phyloP scores from a whole-genome alignment of 169 alveolate species.

The Cyclospora cayetanensis region DNA sequence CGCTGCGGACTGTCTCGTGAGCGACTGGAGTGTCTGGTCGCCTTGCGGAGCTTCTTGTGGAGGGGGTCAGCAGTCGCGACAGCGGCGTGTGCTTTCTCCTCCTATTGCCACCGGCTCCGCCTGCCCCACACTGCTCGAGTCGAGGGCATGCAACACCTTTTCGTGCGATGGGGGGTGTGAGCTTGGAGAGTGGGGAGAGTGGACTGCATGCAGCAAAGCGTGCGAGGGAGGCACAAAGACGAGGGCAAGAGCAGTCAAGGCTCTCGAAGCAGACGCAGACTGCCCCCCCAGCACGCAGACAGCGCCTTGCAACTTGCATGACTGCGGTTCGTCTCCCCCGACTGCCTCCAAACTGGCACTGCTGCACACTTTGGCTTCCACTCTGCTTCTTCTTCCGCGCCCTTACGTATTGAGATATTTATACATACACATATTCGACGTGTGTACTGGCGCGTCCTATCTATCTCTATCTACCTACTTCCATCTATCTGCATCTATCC shows the following conservation, averaged over 20 bases:
- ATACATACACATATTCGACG: not conserved
- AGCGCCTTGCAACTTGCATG: slow-evolving; percentile 63
- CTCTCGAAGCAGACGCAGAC: slow-evolving; percentile 26
- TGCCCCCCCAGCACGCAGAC: slow-evolving; percentile 69
- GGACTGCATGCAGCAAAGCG: slow-evolving; percentile 76
- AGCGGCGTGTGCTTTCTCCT: slow-evolving; percentile 69
- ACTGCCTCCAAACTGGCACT: not conserved
- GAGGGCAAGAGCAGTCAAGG: slow-evolving; percentile 66
- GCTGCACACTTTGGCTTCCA: not conserved
- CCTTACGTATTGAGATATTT: not conserved
- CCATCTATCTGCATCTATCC: not conserved
- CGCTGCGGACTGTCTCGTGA: slow-evolving; percentile 71
- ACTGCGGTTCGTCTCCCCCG: slow-evolving; percentile 50
- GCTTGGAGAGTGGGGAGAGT: slow-evolving; percentile 78
- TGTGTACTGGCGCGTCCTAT: no score
- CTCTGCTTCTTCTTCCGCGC: not conserved
- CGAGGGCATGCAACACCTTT: slow-evolving; percentile 61
- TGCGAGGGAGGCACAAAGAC: slow-evolving; percentile 79
- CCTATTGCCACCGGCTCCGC: slow-evolving; percentile 76
- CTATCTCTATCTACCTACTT: not conserved
- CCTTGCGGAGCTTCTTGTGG: slow-evolving; percentile 77
- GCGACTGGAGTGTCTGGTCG: slow-evolving; percentile 77
- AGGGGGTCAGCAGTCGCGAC: slow-evolving; percentile 78
- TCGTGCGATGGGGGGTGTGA: slow-evolving; percentile 78
- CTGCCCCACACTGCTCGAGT: slow-evolving; percentile 64